These are phyloP conservation scores for Punica granatum DNA, from an alignment of 345 rosid genomes.

Conservation along the genomic window DNA sequence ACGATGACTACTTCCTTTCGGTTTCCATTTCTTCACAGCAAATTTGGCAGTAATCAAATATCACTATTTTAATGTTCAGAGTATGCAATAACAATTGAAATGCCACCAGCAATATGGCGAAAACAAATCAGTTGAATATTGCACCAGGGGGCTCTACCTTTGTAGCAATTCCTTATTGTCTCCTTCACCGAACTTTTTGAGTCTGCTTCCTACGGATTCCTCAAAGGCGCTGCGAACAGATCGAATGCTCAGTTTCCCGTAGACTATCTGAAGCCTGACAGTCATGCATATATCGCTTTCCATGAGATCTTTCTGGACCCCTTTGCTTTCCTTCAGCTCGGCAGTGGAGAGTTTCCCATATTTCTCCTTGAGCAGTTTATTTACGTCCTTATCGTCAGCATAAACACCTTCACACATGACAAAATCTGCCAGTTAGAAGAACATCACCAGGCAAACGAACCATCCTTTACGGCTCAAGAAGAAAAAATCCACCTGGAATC, in stretches of 20 bases:
- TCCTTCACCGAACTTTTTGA: constrained; percentile 55
- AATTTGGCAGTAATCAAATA: too few species aligned
- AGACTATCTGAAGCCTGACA: constrained; percentile 77
- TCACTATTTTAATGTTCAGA: too few species aligned
- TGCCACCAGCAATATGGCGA: neutral
- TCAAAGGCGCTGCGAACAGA: constrained; percentile 76
- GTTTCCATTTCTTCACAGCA: too few species aligned
- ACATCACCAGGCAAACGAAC: neutral
- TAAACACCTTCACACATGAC: constrained; percentile 45
- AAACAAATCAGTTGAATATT: neutral
- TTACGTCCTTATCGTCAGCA: constrained; percentile 54
- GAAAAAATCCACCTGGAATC: neutral
- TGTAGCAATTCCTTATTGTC: constrained; percentile 66
- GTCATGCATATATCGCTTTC: constrained; percentile 60
- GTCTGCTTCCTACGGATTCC: constrained; percentile 78
- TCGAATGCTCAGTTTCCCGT: constrained; percentile 55
- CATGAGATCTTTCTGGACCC: constrained; percentile 47
- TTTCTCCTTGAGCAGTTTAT: constrained; percentile 50
- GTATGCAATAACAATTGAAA: too few species aligned
- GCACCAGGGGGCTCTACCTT: constrained; percentile 31
- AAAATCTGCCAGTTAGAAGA: neutral
- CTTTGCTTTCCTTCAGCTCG: constrained; percentile 50
- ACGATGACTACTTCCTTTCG: neutral
- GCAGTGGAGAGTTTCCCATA: constrained; percentile 44
- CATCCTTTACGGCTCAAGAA: neutral